phyloP scores from a whole-genome alignment of 2,329 filamentous ascomycete genomes.

The Chaetomium strumarium region DNA sequence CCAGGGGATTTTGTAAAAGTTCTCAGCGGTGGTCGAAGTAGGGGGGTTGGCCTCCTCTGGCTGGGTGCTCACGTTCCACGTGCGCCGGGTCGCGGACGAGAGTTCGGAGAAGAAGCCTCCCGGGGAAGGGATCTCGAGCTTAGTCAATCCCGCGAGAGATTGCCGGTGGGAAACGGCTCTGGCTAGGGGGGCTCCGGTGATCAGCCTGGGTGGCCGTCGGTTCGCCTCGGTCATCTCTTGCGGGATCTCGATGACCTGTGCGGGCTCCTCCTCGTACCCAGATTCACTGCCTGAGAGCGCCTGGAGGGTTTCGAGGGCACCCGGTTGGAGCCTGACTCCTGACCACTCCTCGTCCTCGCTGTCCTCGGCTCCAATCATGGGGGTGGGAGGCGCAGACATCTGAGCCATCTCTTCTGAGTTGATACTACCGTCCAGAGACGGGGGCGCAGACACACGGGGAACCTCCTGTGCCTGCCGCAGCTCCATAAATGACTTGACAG shows the following conservation, averaged over 20 bases:
- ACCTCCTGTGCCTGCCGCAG: constrained; percentile 57
- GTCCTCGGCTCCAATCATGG: constrained; percentile 57
- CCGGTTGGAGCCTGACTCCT: constrained; percentile 69
- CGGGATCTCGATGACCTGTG: constrained; percentile 49
- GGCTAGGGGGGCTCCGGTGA: constrained; percentile 34
- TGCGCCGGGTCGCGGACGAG: constrained; percentile 66
- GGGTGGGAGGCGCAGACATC: constrained; percentile 79
- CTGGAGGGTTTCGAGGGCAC: constrained; percentile 73
- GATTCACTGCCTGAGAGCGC: constrained; percentile 57
- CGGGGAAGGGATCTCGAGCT: constrained; percentile 83
- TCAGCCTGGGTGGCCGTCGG: constrained; percentile 45
- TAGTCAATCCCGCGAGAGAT: constrained; percentile 67
- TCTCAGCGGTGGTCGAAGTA: constrained; percentile 84
- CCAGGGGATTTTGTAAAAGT: constrained; percentile 87
- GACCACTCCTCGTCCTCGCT: constrained; percentile 60
- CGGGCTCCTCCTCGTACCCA: constrained; percentile 55
- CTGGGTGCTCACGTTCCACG: constrained; percentile 65
- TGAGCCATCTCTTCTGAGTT: constrained; percentile 81
- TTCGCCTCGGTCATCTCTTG: constrained; percentile 46
- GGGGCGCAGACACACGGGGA: constrained; percentile 71
- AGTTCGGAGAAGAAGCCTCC: constrained; percentile 87
- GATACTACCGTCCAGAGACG: constrained; percentile 83
- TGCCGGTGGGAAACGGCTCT: constrained; percentile 45
- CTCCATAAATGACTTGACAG: constrained; percentile 65
- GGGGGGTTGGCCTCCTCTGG: constrained; percentile 53